Evolutionary conservation across 768 basidiomycete genomes (phyloP).

Genomic region (Lentinula sp.): DNA sequence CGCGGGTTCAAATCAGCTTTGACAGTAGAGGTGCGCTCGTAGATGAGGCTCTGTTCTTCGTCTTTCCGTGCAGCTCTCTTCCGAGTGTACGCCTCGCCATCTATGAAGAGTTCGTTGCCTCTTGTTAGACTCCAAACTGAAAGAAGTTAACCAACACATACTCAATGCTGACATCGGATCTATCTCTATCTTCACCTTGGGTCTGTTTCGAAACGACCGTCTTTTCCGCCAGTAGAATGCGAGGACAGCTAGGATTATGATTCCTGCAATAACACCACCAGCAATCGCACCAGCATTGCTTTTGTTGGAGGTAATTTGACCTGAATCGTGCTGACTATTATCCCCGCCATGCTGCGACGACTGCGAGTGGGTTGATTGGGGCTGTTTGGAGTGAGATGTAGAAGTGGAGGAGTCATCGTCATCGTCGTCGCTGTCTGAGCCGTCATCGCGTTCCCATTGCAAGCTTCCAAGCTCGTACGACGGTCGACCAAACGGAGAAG

Average conservation of each 20-base stretch:
- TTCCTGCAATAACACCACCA: neutral
- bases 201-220: neutral
- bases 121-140: neutral
- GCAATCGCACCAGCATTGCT: neutral
- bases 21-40: neutral
- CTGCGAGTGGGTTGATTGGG: neutral
- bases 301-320: neutral
- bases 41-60: neutral
- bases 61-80: neutral
- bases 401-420: neutral
- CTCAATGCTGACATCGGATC: constrained; percentile 1
- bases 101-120: neutral
- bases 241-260: neutral
- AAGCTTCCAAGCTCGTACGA: neutral
- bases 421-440: constrained; percentile 17
- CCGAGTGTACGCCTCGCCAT: neutral
- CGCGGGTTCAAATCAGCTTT: neutral
- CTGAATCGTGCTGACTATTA: neutral
- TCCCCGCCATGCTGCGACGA: neutral
- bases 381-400: neutral
- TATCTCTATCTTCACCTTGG: neutral
- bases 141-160: neutral
- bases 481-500: neutral
- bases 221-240: constrained; percentile 1
- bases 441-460: constrained; percentile 8